phyloP scores from a whole-genome alignment of 1,284 basidiomycete species.

The Pyrrhoderma lamaoense region DNA sequence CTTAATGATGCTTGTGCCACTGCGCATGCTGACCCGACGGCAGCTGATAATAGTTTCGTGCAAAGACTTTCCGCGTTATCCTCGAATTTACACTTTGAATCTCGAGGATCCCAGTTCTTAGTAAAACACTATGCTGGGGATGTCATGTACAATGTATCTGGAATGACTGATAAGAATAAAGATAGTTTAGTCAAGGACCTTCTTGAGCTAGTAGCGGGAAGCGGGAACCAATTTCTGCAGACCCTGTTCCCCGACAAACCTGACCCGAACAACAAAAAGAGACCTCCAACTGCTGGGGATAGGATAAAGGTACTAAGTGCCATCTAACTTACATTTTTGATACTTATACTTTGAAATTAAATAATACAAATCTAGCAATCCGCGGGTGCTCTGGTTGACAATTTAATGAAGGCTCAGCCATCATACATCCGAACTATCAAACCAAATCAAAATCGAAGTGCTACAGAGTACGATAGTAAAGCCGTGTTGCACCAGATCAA shows the following conservation, averaged over 20 bases:
- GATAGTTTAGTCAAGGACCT: conserved; percentile 94
- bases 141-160: conserved; percentile 94
- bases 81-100: conserved; percentile 86
- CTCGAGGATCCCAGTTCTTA: conserved; percentile 85
- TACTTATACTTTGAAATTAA: not conserved
- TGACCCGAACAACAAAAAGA: conserved; percentile 95
- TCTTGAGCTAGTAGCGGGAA: conserved; percentile 79
- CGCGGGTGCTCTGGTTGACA: conserved; percentile 92
- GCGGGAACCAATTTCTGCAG: conserved; percentile 81
- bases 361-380: conserved; percentile 47
- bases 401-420: conserved; percentile 92
- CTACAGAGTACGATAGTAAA: conserved; percentile 89
- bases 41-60: conserved; percentile 95
- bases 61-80: conserved; percentile 82
- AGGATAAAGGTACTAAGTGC: conserved; percentile 76
- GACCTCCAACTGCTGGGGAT: conserved; percentile 96
- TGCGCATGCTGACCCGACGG: conserved; percentile 93
- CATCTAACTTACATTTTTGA: not conserved
- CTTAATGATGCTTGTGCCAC: conserved; percentile 98
- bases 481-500: conserved; percentile 98
- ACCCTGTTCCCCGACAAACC: conserved; percentile 90
- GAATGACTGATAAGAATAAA: conserved; percentile 99
- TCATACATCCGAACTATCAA: conserved; percentile 99
- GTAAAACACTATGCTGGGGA: conserved; percentile 97
- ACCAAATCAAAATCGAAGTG: conserved; percentile 94